phyloP scores from a whole-genome alignment of 495 filamentous ascomycete genomes.

The Hypoxylon fragiforme region DNA sequence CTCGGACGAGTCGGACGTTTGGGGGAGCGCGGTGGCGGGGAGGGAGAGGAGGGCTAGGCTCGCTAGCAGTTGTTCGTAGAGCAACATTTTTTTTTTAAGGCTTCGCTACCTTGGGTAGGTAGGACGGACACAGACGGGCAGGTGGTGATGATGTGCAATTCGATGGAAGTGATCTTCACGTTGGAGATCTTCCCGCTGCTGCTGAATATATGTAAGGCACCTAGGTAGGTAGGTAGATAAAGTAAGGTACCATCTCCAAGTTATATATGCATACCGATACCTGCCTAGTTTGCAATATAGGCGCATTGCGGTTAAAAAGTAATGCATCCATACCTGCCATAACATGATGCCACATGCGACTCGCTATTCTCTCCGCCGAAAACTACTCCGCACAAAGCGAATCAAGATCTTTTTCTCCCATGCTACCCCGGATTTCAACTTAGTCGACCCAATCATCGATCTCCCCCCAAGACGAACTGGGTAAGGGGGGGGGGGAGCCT shows the following conservation, averaged over 20 bases:
- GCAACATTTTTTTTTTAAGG: conserved; percentile 5
- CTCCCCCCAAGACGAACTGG: conserved; percentile 4
- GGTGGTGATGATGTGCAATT: too few species aligned
- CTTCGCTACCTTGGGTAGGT: neutral
- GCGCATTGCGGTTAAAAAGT: conserved; percentile 19
- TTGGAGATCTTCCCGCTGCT: conserved; percentile 4
- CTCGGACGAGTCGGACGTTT: neutral
- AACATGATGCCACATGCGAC: neutral
- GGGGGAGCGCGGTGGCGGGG: neutral
- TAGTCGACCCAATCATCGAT: conserved; percentile 26
- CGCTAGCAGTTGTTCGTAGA: conserved; percentile 9
- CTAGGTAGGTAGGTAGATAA: too few species aligned
- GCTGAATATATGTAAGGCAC: neutral
- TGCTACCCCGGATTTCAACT: conserved; percentile 27
- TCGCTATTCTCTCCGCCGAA: conserved; percentile 28
- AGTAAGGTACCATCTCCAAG: too few species aligned
- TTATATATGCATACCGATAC: too few species aligned
- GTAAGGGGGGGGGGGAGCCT: conserved; percentile 9
- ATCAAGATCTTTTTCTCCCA: conserved; percentile 17
- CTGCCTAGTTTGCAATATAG: conserved; percentile 18
- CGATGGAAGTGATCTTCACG: neutral
- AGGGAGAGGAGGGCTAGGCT: conserved; percentile 14
- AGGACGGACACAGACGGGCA: too few species aligned
- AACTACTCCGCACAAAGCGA: conserved; percentile 20
- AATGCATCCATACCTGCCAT: too few species aligned